Base-by-base conservation (phyloP, 164 flowering plant genomes). In the Tetrastigma voinierianum region DNA sequence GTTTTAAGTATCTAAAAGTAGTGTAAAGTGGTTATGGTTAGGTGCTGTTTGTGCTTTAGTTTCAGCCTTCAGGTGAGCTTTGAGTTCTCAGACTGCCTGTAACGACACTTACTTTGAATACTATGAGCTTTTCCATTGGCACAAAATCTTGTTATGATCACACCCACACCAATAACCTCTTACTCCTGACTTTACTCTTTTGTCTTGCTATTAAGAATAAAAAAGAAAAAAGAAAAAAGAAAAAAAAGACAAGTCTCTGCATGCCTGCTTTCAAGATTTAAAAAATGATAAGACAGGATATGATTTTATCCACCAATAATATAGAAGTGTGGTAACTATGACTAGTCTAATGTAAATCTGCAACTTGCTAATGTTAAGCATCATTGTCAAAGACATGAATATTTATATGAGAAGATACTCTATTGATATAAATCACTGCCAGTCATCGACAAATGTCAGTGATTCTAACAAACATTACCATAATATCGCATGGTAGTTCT, bases 51-150 rank as follows among this genome's bases (percentile, higher is more conserved):
- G 40, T 32, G 52, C 64, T 49, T 69, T 57, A 6, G 32, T 48
- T 69, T 58, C 66, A 47, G 59, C 20, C 40, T 69, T 58, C 66
- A 47, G 59, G 20, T 46, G 56, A 13, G 46, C 13, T 43, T 46
- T 2, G 14, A 32, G 17, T 53, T 53, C 19, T 19, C 56, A 53
- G 23, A 9, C 10, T 17, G 20, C 23, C 17, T 11, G 19, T 53
- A 17, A 53, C 23, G 18, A 14, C 56, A 53, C 19, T 9, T 53
- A 18, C 56, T 53, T 53, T 3, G 23, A 53, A 53, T 17, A 15
- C 4, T 53, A 53, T 10, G 23, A 53, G 56, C 56, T 17, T 19
- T 53, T 17, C 18, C 11, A 1, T 3, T 9, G 6, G 12, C 17
- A 19, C 56, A 53, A 17, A 53, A n/a, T 9, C 40, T 32, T 32